Percentiles rank a stretch among this genome's conserved stretches.
Conservation (phyloP, 177 flowering plant species). For the Tripterygium wilfordii region DNA sequence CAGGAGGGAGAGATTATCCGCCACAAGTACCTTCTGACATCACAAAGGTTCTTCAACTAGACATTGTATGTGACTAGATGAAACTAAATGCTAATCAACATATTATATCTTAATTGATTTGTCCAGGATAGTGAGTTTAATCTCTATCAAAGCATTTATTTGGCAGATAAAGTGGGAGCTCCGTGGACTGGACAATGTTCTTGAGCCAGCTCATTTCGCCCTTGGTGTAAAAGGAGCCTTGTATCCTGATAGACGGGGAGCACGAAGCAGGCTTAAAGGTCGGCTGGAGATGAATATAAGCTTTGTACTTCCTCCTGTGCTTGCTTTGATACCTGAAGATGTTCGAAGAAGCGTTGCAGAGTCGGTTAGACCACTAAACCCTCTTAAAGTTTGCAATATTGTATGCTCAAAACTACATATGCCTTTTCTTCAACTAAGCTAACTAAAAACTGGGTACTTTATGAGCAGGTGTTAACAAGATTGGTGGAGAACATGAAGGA, state of each 20-base stretch:
- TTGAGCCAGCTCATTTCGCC: conserved; percentile 50
- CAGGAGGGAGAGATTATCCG: conserved; percentile 57
- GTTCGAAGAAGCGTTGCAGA: conserved; percentile 48
- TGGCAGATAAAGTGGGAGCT: conserved; percentile 83
- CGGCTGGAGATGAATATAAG: conserved; percentile 59
- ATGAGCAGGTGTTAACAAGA: conserved; percentile 46
- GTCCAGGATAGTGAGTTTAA: not conserved
- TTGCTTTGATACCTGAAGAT: conserved; percentile 57
- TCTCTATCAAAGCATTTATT: conserved; percentile 4
- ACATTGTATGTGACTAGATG: conserved; percentile 45
- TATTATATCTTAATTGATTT: too few relatives aligned
- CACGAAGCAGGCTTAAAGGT: conserved; percentile 50
- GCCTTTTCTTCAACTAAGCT: too few relatives aligned
- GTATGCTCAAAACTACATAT: too few relatives aligned
- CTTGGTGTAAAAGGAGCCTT: conserved; percentile 63
- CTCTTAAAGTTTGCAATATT: not conserved
- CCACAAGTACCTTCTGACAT: conserved; percentile 45
- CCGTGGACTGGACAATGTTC: conserved; percentile 52
- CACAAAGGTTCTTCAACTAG: conserved; percentile 61
- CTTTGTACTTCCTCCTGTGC: conserved; percentile 55
- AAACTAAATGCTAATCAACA: too few relatives aligned
- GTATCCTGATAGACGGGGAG: conserved; percentile 46
- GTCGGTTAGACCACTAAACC: conserved; percentile 36
- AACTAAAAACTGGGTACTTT: not conserved
- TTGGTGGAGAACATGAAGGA: conserved; percentile 74